Evolutionary conservation across 2,329 filamentous ascomycete genomes (phyloP), one percentile per base, ranked within the genome.

Genomic region (Fonsecaea multimorphosa): DNA sequence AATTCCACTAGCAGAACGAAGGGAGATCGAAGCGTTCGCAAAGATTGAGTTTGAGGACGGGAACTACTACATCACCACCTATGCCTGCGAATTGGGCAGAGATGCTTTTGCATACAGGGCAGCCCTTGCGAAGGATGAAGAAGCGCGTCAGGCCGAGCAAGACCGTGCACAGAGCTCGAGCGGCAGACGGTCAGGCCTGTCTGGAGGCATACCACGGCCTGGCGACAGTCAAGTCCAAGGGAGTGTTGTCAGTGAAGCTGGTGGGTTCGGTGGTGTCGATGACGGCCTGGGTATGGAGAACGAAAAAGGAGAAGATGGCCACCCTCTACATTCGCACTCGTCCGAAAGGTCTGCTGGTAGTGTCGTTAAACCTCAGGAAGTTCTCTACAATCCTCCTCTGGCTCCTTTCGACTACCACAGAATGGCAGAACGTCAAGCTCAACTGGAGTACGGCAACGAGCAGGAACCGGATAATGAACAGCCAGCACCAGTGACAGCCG

Each of bases 41-140:
- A 87, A 87, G 73, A 80, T 89, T 54, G 84, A 85, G 72, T 89
- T 89, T 74, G 82, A 85, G 58, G 87, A 89, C 76, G 86, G 87
- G 60, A 85, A 87, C 72, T 89, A 87, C 74, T 88, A 88, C 73
- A 85, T 88, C 77, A 87, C 85, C 68, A 88, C 86, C 5, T 86
- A 86, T 71, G 83, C 85, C 32, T 84, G 89, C 63, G 83, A 86
- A 58, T 78, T 89, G n/a, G 86, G 86, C 49, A 84, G 87, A 74
- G 86, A 89, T 75, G 80, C 86, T 55, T 80, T 82, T 66, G 83
- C 83, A 6, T 81, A 80, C 29, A 78, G 80, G 54, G 78, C 79
- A 14, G 82, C 82, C 32, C 77, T 79, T 64, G 78, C 80, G 62
- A 76, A 78, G 70, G 79, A 82, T 67, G 73, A 78, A 56, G 77